Evolutionary conservation across 768 basidiomycete species (phyloP).

Genomic region (Rhizopogon rudus): DNA sequence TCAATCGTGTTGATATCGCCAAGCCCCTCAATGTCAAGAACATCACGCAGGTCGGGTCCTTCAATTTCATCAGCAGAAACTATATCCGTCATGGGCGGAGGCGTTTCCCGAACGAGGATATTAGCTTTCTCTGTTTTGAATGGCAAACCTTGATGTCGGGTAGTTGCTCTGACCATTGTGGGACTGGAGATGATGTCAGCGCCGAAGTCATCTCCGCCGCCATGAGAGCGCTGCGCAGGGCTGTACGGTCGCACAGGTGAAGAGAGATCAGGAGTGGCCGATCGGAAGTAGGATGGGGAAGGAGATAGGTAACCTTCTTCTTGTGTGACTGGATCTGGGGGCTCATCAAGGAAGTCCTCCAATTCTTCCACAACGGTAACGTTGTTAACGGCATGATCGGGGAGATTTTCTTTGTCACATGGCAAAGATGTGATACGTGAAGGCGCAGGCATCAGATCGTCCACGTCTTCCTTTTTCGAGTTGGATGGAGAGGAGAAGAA

Average conservation of each 20-base stretch:
- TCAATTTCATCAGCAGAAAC: constrained; percentile 9
- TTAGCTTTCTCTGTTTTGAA: constrained; percentile 3
- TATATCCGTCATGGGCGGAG: constrained; percentile 10
- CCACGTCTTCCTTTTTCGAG: constrained; percentile 9
- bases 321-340: constrained; percentile 48
- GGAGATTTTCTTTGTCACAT: constrained; percentile 41
- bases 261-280: constrained; percentile 56
- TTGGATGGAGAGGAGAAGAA: constrained; percentile 28
- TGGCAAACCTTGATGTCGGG: constrained; percentile 2
- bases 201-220: constrained; percentile 38
- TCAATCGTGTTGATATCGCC: constrained; percentile 41
- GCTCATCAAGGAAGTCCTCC: constrained; percentile 37
- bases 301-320: constrained; percentile 87
- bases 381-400: constrained; percentile 33
- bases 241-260: constrained; percentile 45
- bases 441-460: constrained; percentile 20
- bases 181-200: constrained; percentile 39
- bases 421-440: constrained; percentile 23
- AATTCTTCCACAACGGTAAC: constrained; percentile 32
- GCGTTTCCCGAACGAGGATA: constrained; percentile 26
- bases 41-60: constrained; percentile 42
- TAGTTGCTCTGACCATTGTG: constrained; percentile 16
- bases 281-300: constrained; percentile 42
- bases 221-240: constrained; percentile 7
- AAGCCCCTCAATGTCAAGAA: constrained; percentile 36